Percentiles rank a stretch among this genome's conserved stretches.
Conservation (phyloP, 768 basidiomycete genomes). For the Agrocybe praecox region DNA sequence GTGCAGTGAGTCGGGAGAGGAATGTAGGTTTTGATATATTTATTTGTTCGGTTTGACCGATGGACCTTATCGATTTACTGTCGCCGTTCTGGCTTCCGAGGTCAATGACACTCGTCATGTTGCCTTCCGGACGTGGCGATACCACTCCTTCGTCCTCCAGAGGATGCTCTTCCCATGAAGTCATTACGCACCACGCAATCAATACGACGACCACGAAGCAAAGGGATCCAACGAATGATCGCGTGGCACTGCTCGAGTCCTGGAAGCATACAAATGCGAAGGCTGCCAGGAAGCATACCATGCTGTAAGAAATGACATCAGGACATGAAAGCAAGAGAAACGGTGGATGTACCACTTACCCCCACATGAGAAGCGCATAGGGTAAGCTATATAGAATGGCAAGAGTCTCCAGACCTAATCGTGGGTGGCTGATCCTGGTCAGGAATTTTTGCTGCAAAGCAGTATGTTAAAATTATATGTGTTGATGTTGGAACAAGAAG, state of each 20-base stretch:
- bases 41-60: neutral
- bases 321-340: neutral
- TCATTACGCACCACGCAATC: neutral
- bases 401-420: conserved; percentile 33
- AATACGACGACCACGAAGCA: neutral
- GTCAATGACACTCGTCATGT: neutral
- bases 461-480: too few species aligned
- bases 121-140: neutral
- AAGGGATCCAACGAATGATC: neutral
- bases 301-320: neutral
- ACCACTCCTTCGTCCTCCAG: neutral
- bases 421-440: conserved; percentile 19
- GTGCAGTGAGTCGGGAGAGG: neutral
- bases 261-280: neutral
- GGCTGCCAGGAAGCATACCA: neutral
- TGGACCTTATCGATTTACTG: neutral
- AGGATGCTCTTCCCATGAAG: neutral
- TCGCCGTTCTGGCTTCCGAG: neutral
- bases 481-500: neutral
- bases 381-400: conserved; percentile 31
- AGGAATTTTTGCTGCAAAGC: conserved; percentile 26
- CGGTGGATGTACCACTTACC: conserved; percentile 18
- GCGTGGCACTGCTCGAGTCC: neutral
- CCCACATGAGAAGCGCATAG: conserved; percentile 34
- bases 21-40: neutral